Conservation (phyloP, 2,329 filamentous ascomycete genomes). For the Chaetomium olivaceum region DNA sequence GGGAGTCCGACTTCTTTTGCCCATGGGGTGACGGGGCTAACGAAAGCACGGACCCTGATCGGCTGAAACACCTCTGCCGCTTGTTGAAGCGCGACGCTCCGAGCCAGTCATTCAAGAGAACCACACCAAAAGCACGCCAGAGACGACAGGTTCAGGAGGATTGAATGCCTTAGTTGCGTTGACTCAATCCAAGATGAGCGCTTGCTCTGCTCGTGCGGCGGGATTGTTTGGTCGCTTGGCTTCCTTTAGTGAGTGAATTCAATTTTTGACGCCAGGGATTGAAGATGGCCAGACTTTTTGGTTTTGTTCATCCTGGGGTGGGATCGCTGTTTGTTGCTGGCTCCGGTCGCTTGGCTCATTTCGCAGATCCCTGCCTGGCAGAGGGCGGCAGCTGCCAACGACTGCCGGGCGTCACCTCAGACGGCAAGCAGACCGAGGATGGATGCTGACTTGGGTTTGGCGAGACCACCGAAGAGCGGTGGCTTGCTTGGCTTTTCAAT, state of each 20-base stretch:
- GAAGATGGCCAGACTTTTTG: background rate
- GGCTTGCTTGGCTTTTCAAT: constrained; percentile 6
- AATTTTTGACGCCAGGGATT: background rate
- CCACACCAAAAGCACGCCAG: background rate
- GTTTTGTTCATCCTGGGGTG: background rate
- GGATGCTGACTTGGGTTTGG: background rate
- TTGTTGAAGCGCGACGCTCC: background rate
- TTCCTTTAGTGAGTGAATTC: too few species aligned
- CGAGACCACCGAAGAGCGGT: background rate
- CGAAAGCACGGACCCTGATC: background rate
- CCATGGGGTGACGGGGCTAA: too few species aligned
- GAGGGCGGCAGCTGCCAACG: constrained; percentile 3
- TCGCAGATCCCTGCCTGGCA: background rate
- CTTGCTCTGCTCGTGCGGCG: background rate
- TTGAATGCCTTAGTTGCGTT: background rate
- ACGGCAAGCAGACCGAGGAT: constrained; percentile 10
- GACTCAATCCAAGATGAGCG: background rate
- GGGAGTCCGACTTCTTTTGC: too few species aligned
- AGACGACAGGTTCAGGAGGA: background rate
- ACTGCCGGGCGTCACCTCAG: background rate
- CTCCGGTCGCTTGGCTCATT: constrained; percentile 18
- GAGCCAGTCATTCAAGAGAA: background rate
- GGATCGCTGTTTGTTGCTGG: background rate
- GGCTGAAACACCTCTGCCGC: background rate
- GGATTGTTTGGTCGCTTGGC: background rate